These are phyloP conservation scores for Letharia lupina DNA, from an alignment of 495 filamentous ascomycete species.

Conservation along the genomic window DNA sequence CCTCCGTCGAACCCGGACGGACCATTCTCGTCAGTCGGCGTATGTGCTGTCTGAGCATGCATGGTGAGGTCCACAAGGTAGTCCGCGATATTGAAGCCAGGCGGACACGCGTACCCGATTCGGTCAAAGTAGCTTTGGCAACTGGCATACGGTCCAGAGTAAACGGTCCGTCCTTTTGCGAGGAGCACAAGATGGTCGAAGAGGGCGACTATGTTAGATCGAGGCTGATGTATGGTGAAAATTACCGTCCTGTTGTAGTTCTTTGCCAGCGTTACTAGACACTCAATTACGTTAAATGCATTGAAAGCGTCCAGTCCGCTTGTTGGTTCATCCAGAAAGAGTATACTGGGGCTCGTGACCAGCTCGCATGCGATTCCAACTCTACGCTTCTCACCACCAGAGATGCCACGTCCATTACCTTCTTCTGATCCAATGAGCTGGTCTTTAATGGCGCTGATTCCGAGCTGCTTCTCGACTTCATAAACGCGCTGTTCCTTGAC, in stretches of 20 bases:
- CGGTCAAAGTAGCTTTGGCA: conserved; percentile 91
- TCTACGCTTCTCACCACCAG: conserved; percentile 90
- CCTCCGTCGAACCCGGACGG: conserved; percentile 34
- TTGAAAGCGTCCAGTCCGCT: conserved; percentile 94
- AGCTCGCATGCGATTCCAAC: conserved; percentile 97
- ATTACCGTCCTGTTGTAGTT: conserved; percentile 93
- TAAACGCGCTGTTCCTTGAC: conserved; percentile 83
- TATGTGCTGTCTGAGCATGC: conserved; percentile 62
- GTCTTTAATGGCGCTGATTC: conserved; percentile 84
- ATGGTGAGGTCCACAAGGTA: conserved; percentile 96
- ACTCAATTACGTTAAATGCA: conserved; percentile 95
- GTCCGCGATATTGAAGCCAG: conserved; percentile 97
- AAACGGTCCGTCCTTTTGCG: conserved; percentile 82
- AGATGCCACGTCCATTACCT: conserved; percentile 87
- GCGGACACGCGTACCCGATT: conserved; percentile 83
- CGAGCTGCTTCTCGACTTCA: conserved; percentile 91
- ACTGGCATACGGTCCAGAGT: conserved; percentile 79
- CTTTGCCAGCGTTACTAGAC: conserved; percentile 87
- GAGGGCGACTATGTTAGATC: conserved; percentile 98
- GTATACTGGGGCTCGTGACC: conserved; percentile 93
- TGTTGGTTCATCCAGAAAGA: conserved; percentile 95
- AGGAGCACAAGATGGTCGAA: conserved; percentile 90
- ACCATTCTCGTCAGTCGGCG: conserved; percentile 51
- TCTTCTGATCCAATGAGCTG: conserved; percentile 97
- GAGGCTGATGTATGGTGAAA: conserved; percentile 98